These are phyloP conservation scores for Mucor sp. DNA, from an alignment of 371 early-diverging fungal genomes.

Conservation along the genomic window DNA sequence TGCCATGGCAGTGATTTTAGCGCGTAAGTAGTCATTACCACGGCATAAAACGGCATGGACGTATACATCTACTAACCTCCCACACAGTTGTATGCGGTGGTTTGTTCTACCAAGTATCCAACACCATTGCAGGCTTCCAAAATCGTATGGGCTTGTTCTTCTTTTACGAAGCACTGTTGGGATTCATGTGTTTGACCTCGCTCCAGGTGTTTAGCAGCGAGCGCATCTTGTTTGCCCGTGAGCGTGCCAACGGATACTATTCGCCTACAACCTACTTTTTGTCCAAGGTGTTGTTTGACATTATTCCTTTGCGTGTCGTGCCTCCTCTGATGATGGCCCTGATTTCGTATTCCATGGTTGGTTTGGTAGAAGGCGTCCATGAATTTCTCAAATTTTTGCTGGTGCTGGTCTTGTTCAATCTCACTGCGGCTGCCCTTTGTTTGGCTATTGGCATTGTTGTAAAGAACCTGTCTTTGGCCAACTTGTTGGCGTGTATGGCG, in stretches of 20 bases:
- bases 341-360: constrained; percentile 91
- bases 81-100: constrained; percentile 66
- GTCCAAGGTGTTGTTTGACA: constrained; percentile 79
- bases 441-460: constrained; percentile 77
- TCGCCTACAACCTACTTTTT: constrained; percentile 75
- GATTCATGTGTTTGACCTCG: constrained; percentile 78
- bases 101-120: constrained; percentile 79
- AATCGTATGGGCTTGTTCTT: constrained; percentile 87
- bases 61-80: not conserved
- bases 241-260: constrained; percentile 90
- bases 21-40: constrained; percentile 43
- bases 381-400: constrained; percentile 82
- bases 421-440: constrained; percentile 82
- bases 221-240: constrained; percentile 80
- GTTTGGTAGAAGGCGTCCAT: constrained; percentile 64
- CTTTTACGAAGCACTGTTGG: constrained; percentile 83
- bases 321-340: constrained; percentile 86
- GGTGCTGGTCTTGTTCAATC: constrained; percentile 82
- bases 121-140: constrained; percentile 84
- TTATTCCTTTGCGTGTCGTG: constrained; percentile 84
- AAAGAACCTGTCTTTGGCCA: constrained; percentile 78
- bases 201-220: constrained; percentile 75
- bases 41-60: not conserved
- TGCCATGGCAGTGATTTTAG: constrained; percentile 71
- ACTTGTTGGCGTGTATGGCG: constrained; percentile 74